Percentiles rank a stretch among this genome's conserved stretches.
These are phyloP conservation scores for Alloascoidea hylecoeti DNA, from an alignment of 805 yeast species.

Conservation along the genomic window DNA sequence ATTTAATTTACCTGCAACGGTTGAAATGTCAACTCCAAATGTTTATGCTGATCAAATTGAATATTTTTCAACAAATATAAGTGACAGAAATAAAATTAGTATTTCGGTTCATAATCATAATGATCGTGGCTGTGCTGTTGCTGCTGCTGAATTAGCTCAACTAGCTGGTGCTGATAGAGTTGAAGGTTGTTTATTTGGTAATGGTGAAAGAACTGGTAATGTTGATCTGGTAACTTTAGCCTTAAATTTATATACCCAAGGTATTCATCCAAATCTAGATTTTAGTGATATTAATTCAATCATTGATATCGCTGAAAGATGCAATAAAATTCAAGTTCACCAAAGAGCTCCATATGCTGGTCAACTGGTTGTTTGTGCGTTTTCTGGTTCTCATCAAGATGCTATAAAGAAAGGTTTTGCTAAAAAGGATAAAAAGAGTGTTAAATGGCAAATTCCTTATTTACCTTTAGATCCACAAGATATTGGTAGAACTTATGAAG, in stretches of 20 bases:
- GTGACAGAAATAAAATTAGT: constrained; percentile 56
- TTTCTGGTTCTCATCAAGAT: constrained; percentile 79
- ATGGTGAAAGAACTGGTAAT: constrained; percentile 82
- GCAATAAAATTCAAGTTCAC: constrained; percentile 70
- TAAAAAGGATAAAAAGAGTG: constrained; percentile 25
- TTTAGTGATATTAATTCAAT: constrained; percentile 53
- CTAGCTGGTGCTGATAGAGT: constrained; percentile 83
- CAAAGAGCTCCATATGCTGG: constrained; percentile 79
- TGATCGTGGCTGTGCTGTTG: constrained; percentile 83
- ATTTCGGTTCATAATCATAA: constrained; percentile 75
- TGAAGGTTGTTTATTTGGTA: constrained; percentile 77
- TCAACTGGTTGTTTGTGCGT: constrained; percentile 70
- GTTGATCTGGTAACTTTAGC: constrained; percentile 74
- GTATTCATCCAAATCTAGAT: constrained; percentile 56
- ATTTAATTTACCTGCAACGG: constrained; percentile 77
- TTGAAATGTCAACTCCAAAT: constrained; percentile 70
- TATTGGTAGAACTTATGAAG: constrained; percentile 82
- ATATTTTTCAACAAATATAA: constrained; percentile 45
- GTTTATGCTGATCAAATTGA: constrained; percentile 79
- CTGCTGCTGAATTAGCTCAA: constrained; percentile 73
- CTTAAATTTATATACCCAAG: constrained; percentile 67
- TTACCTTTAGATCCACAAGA: constrained; percentile 77
- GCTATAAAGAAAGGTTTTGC: constrained; percentile 77
- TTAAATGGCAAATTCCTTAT: constrained; percentile 63
- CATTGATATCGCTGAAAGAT: constrained; percentile 61